These are phyloP conservation scores for Cynara cardunculus DNA, from an alignment of 129 eudicot species.

Conservation along the genomic window DNA sequence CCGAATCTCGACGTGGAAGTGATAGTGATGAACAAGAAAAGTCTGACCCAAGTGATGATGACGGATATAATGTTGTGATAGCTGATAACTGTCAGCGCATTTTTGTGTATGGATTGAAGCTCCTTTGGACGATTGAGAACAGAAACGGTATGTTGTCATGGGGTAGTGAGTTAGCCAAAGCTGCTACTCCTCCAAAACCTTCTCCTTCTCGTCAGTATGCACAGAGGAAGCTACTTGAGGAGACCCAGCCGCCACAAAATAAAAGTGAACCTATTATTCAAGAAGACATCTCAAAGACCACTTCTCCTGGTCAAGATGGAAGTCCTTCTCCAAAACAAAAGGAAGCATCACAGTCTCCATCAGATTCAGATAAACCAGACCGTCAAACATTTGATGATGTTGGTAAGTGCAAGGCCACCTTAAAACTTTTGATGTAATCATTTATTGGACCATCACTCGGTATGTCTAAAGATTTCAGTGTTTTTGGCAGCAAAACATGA, in stretches of 20 bases:
- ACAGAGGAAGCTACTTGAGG: slow-evolving; percentile 75
- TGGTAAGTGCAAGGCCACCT: slow-evolving; percentile 38
- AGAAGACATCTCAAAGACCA: slow-evolving; percentile 41
- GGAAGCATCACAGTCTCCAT: slow-evolving; percentile 49
- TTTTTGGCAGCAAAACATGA: slow-evolving; percentile 51
- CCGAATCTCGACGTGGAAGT: slow-evolving; percentile 62
- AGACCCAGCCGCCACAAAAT: slow-evolving; percentile 32
- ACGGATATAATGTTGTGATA: slow-evolving; percentile 84
- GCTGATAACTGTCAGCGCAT: slow-evolving; percentile 86
- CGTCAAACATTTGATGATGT: slow-evolving; percentile 46
- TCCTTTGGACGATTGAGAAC: slow-evolving; percentile 82
- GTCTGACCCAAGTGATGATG: slow-evolving; percentile 91
- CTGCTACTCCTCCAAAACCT: slow-evolving; percentile 75
- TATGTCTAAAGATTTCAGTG: slow-evolving; percentile 25
- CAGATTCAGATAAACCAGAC: slow-evolving; percentile 40
- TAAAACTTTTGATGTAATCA: slow-evolving; percentile 5
- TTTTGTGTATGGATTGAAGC: slow-evolving; percentile 84
- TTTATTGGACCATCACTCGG: slow-evolving; percentile 1
- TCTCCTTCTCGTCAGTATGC: slow-evolving; percentile 95
- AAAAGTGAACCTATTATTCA: slow-evolving; percentile 28
- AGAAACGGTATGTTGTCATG: slow-evolving; percentile 92
- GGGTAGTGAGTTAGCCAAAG: slow-evolving; percentile 86
- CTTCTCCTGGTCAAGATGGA: slow-evolving; percentile 39
- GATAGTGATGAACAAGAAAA: slow-evolving; percentile 77
- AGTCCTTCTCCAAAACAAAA: slow-evolving; percentile 36